A percentile compares a stretch with the other conserved stretches of the same genome.
Evolutionary conservation across 2,329 filamentous ascomycete species (phyloP).

Genomic region (Stagonosporopsis chrysanthemi): DNA sequence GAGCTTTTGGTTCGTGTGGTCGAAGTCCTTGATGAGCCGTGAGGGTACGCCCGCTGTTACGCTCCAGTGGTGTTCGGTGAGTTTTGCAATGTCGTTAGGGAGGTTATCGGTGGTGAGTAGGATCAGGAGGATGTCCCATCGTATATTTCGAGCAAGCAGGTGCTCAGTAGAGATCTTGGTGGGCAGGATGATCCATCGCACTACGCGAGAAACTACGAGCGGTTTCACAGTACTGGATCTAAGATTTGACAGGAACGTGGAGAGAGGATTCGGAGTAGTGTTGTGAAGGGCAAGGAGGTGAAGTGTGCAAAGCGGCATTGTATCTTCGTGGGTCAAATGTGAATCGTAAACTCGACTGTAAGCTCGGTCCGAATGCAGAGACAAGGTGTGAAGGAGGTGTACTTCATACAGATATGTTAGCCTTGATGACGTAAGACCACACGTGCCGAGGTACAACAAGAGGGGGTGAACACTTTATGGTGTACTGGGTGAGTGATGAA

Average conservation of each 20-base stretch:
- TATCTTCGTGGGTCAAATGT: not conserved
- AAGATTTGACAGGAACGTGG: conserved; percentile 54
- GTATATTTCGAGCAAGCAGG: conserved; percentile 51
- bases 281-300: conserved; percentile 55
- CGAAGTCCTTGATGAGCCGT: conserved; percentile 50
- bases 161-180: conserved; percentile 51
- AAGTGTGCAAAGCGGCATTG: conserved; percentile 60
- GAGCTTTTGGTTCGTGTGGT: conserved; percentile 47
- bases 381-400: not conserved
- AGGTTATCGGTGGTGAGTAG: conserved; percentile 41
- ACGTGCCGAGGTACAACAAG: conserved; percentile 32
- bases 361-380: not conserved
- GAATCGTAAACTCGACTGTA: not conserved
- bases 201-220: conserved; percentile 53
- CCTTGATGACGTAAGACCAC: conserved; percentile 31
- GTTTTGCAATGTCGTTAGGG: conserved; percentile 30
- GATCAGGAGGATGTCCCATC: conserved; percentile 60
- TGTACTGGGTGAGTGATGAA: not conserved
- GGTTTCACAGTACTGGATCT: conserved; percentile 45
- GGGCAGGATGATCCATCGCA: conserved; percentile 61
- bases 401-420: conserved; percentile 3
- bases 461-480: conserved; percentile 5
- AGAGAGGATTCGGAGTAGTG: conserved; percentile 40
- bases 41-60: conserved; percentile 56
- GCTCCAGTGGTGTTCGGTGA: conserved; percentile 45